Evolutionary conservation across 139 green algal species (phyloP).

Genomic region (Chlorella sorokiniana): DNA sequence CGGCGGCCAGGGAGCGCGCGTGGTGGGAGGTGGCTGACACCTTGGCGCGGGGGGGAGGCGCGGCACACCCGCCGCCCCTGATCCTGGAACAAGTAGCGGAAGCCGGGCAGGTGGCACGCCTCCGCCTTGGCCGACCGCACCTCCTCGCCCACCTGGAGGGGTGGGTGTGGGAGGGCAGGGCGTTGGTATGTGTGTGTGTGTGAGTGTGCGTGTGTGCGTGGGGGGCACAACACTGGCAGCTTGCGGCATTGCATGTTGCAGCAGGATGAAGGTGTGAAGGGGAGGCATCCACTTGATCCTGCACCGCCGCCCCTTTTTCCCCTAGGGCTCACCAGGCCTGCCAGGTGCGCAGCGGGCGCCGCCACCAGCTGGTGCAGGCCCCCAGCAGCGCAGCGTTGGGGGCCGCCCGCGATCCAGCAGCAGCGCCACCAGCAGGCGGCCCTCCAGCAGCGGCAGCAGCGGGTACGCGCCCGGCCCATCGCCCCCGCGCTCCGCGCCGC

Average conservation of each 20-base stretch:
- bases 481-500: background rate
- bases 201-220: no score
- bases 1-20: constrained; percentile 25
- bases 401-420: background rate
- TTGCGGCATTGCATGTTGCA: no score
- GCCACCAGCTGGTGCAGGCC: constrained; percentile 9
- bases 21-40: constrained; percentile 43
- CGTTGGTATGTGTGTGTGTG: background rate
- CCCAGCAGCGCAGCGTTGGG: background rate
- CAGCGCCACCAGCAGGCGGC: constrained; percentile 26
- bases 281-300: background rate
- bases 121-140: background rate
- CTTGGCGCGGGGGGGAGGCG: constrained; percentile 36
- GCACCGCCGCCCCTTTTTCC: background rate
- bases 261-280: background rate
- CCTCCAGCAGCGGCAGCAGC: constrained; percentile 33
- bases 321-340: constrained; percentile 6
- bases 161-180: background rate
- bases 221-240: no score
- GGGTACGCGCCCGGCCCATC: background rate
- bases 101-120: constrained; percentile 39
- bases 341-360: constrained; percentile 2
- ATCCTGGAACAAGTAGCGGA: constrained; percentile 26
- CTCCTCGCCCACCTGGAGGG: constrained; percentile 25
- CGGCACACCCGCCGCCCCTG: no score